Evolutionary conservation across 140 eudicot species (phyloP).

Genomic region (Ambrosia hybrid): DNA sequence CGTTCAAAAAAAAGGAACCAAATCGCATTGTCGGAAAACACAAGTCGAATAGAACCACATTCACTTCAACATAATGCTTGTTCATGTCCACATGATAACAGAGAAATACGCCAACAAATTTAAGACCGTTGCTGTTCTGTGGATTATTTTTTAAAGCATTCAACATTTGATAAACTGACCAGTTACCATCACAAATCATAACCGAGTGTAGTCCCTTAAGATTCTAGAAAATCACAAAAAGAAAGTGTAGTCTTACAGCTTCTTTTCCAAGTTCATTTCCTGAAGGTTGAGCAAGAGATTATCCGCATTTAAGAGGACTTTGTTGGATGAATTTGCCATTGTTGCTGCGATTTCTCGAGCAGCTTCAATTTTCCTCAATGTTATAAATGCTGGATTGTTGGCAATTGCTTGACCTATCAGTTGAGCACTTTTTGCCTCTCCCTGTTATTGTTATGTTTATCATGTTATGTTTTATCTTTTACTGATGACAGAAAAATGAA

Average conservation of each 20-base stretch:
- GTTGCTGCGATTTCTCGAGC: slow-evolving; percentile 72
- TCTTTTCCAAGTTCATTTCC: slow-evolving; percentile 43
- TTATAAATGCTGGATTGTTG: slow-evolving; percentile 84
- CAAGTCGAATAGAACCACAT: too few relatives aligned
- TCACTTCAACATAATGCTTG: too few relatives aligned
- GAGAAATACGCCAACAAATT: too few relatives aligned
- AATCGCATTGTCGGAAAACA: too few relatives aligned
- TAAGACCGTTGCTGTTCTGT: too few relatives aligned
- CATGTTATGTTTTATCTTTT: background rate
- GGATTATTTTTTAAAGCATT: background rate
- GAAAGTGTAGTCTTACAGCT: slow-evolving; percentile 14
- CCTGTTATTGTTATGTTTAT: slow-evolving; percentile 44
- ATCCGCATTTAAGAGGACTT: slow-evolving; percentile 65
- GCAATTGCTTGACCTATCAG: slow-evolving; percentile 92
- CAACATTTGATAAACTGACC: background rate
- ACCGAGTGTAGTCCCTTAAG: background rate
- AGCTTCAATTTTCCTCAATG: slow-evolving; percentile 90
- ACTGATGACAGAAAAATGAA: background rate
- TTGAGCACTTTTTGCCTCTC: slow-evolving; percentile 98
- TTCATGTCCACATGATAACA: too few relatives aligned
- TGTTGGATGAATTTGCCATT: slow-evolving; percentile 63
- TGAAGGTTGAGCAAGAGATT: slow-evolving; percentile 81
- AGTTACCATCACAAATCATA: slow-evolving; percentile 1
- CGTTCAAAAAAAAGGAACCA: too few relatives aligned
- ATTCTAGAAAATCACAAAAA: background rate